Evolutionary conservation across 1,284 basidiomycete genomes (phyloP).

Genomic region (Tylopilus microsporus): DNA sequence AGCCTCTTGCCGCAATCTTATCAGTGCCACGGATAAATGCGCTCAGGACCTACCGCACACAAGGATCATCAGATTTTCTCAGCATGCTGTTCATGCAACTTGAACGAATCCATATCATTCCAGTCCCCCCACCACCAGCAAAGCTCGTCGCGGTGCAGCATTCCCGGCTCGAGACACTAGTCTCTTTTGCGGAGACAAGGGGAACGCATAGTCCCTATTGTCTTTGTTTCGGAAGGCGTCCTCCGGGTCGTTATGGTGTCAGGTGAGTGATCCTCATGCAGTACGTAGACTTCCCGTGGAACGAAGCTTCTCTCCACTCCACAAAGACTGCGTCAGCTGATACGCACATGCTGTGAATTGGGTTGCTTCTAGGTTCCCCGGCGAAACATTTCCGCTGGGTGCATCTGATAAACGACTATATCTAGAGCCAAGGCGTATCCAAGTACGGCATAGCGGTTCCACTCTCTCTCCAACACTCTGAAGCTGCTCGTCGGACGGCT

Average conservation of each 20-base stretch:
- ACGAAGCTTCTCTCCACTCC: too few relatives aligned
- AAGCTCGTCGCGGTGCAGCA: too few relatives aligned
- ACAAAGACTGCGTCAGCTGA: too few relatives aligned
- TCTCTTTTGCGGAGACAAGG: slow-evolving; percentile 14
- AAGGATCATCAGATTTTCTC: too few relatives aligned
- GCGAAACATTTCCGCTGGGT: slow-evolving; percentile 4
- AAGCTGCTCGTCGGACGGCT: slow-evolving; percentile 10
- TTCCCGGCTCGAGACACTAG: background rate
- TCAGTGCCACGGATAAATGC: too few relatives aligned
- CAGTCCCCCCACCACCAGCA: too few relatives aligned
- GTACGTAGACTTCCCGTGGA: background rate
- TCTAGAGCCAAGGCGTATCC: background rate
- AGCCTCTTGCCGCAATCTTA: too few relatives aligned
- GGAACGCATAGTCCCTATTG: background rate
- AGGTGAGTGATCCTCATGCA: slow-evolving; percentile 3
- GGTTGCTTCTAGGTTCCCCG: slow-evolving; percentile 8
- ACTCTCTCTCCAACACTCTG: background rate
- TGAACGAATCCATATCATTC: too few relatives aligned
- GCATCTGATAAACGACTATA: slow-evolving; percentile 9
- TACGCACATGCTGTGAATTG: background rate
- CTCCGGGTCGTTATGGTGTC: background rate
- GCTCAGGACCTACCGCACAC: too few relatives aligned
- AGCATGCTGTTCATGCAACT: too few relatives aligned
- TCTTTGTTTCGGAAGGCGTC: background rate
- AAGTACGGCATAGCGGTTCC: background rate